A percentile compares a stretch with the other conserved stretches of the same genome.
Conservation (phyloP, 768 basidiomycete genomes). For the Tylopilus balloui region DNA sequence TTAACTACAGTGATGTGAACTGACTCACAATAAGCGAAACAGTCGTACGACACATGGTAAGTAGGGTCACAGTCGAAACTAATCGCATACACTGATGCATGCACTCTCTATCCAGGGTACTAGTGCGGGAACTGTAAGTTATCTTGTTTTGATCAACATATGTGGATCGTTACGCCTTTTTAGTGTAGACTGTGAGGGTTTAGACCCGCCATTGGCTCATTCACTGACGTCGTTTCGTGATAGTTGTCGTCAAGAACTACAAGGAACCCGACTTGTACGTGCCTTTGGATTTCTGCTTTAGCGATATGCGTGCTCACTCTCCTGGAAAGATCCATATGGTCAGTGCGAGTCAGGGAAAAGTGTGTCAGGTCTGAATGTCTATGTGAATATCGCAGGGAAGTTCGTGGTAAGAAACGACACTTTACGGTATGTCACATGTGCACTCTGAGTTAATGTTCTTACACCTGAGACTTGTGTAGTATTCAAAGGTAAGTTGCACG, state of each 20-base stretch:
- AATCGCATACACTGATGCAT: slow-evolving; percentile 3
- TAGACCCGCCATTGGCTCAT: neutral
- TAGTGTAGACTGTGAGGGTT: slow-evolving; percentile 66
- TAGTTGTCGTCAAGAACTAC: slow-evolving; percentile 70
- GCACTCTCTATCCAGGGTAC: slow-evolving; percentile 42
- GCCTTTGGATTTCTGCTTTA: neutral
- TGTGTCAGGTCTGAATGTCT: slow-evolving; percentile 22
- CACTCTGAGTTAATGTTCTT: neutral
- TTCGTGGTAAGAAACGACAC: slow-evolving; percentile 76
- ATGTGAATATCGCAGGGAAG: slow-evolving; percentile 60
- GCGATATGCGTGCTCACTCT: slow-evolving; percentile 2
- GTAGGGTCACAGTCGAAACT: slow-evolving; percentile 4
- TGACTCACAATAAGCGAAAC: slow-evolving; percentile 1
- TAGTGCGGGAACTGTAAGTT: slow-evolving; percentile 71
- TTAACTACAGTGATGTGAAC: neutral
- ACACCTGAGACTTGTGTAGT: slow-evolving; percentile 36
- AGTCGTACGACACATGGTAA: slow-evolving; percentile 61
- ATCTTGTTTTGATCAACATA: neutral
- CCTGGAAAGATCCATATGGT: slow-evolving; percentile 73
- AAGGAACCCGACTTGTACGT: slow-evolving; percentile 78
- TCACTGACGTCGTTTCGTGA: neutral
- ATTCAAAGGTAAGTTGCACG: slow-evolving; percentile 61
- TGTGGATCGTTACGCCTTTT: neutral
- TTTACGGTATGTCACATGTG: slow-evolving; percentile 61
- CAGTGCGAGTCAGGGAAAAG: slow-evolving; percentile 33